These are phyloP conservation scores for Patellifolia procumbens DNA, from an alignment of 179 eudicot species.

Conservation along the genomic window DNA sequence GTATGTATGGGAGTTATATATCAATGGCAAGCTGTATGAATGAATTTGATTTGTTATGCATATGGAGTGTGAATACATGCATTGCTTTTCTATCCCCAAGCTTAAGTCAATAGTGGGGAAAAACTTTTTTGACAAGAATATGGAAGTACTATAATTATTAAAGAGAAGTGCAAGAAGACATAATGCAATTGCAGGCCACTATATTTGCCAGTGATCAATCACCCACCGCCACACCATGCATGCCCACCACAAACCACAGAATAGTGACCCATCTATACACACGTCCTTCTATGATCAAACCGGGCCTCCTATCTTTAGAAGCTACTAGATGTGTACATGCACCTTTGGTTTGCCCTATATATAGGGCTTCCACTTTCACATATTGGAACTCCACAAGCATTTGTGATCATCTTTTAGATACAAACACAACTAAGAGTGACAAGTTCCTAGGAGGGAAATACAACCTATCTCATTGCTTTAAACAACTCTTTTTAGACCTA, in stretches of 20 bases:
- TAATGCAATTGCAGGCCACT: conserved; percentile 27
- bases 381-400: conserved; percentile 15
- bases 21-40: no score
- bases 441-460: no score
- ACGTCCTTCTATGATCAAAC: conserved; percentile 13
- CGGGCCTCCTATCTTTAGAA: conserved; percentile 22
- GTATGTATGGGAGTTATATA: no score
- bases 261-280: conserved; percentile 25
- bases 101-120: conserved; percentile 24
- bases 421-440: background rate
- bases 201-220: conserved; percentile 24
- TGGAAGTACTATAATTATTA: background rate
- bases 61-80: conserved; percentile 13
- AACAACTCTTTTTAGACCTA: background rate
- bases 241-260: conserved; percentile 30
- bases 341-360: conserved; percentile 20
- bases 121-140: conserved; percentile 19
- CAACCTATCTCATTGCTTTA: background rate
- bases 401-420: background rate
- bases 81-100: background rate
- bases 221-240: conserved; percentile 22
- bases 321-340: conserved; percentile 33
- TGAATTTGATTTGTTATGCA: background rate
- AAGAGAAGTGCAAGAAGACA: conserved; percentile 9
- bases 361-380: conserved; percentile 13